Base-by-base conservation (phyloP, 495 filamentous ascomycete genomes). In the Hyaloscypha hepaticicola region DNA sequence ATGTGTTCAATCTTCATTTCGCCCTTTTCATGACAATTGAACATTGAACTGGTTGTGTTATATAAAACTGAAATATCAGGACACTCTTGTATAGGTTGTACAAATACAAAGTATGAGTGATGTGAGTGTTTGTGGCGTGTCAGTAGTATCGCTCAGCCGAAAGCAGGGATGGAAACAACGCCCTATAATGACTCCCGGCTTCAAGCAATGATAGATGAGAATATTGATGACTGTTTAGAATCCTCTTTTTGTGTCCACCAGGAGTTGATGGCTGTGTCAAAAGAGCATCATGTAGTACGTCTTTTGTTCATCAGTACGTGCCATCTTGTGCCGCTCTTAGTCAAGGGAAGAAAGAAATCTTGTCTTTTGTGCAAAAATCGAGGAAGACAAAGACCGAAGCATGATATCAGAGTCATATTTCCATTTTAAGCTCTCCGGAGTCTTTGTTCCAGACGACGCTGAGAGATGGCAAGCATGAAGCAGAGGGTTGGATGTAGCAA, bases 1-100 rank as follows among this genome's bases (percentile, higher is more conserved):
- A 33, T 66, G 24, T 66, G 57, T 33, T 61, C 29, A 51, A 60
- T 66, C 5, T 61, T 56, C 49, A 56, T 56, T 19, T 41, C 25
- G 22, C 16, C 45, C 8, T n/a, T 19, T 19, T 58, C 41, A n/a
- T 48, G n/a, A 5, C 25, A 50, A 25, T 31, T 61, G 19, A 26
- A 21, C 51, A 21, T 58, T 5, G 26, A 51, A 4, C 28, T 61
- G 1, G n/a, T 2, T 19, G 16, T 25, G 5, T 45, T 57, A 22
- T 48, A 7, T 21, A 26, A 51, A 14, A 1, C n/a, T 61, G 25
- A 22, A 16, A 4, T 29, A n/a, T 45, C 19, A 45, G 11, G 12
- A 45, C 14, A 45, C 8, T 45, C n/a, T 19, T 41, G 56, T 34
- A 5, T 33, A 59, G 22, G 26, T 61, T 45, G 38, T 45, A 45